A percentile compares a stretch with the other conserved stretches of the same genome.
phyloP scores from a whole-genome alignment of 345 rosid species.

The Camelina hispida region DNA sequence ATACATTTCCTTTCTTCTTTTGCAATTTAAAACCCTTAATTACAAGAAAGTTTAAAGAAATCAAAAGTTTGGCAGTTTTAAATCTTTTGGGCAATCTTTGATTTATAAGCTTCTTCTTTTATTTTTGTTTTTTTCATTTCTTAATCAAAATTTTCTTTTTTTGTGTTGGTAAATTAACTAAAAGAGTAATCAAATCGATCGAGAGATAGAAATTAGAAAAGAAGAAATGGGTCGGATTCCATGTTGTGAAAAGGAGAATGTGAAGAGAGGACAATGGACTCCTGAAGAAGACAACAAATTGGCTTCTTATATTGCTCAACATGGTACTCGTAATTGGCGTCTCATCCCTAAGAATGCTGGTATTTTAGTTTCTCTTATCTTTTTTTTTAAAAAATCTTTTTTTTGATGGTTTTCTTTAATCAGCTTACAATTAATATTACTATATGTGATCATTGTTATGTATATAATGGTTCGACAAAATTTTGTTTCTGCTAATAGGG shows the following conservation, averaged over 20 bases:
- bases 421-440: not conserved
- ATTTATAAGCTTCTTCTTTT: conserved; percentile 13
- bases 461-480: not conserved
- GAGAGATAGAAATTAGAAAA: conserved; percentile 9
- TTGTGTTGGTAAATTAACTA: conserved; percentile 25
- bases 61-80: conserved; percentile 42
- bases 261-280: conserved; percentile 98
- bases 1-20: conserved; percentile 42
- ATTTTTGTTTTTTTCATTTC: not conserved
- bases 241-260: conserved; percentile 92
- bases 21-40: conserved; percentile 35
- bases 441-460: not conserved
- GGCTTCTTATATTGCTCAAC: conserved; percentile 88
- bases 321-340: conserved; percentile 94
- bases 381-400: not conserved
- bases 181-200: conserved; percentile 10
- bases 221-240: conserved; percentile 84
- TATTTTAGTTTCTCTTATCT: conserved; percentile 23
- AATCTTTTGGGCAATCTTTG: conserved; percentile 43
- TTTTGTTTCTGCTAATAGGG: conserved; percentile 51
- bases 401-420: not conserved
- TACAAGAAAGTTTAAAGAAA: conserved; percentile 35
- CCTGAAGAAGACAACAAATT: conserved; percentile 98
- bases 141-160: not conserved
- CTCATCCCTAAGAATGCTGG: conserved; percentile 97